A percentile compares a stretch with the other conserved stretches of the same genome.
Conservation (phyloP, 129 eudicot species). For the Saussurea involucrata region DNA sequence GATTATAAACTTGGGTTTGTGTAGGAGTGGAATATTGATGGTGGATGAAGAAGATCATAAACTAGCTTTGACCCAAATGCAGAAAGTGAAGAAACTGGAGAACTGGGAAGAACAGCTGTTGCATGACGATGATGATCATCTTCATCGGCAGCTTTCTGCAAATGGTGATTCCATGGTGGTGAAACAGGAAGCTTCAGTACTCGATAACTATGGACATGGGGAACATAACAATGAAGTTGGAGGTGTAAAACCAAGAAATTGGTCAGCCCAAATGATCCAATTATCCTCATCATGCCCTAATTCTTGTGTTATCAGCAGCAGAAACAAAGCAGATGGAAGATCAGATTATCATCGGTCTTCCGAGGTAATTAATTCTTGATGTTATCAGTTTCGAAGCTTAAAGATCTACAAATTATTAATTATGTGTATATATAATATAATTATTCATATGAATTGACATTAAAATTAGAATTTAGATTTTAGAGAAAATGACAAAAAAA, state of each 20-base stretch:
- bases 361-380: neutral
- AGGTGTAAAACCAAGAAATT: neutral
- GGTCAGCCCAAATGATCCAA: neutral
- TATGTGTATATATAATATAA: too few species aligned
- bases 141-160: neutral
- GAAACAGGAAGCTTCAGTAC: neutral
- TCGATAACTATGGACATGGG: neutral
- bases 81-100: neutral
- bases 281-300: neutral
- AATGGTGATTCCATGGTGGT: neutral
- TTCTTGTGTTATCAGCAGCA: neutral
- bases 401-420: too few species aligned
- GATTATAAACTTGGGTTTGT: neutral
- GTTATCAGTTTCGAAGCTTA: neutral
- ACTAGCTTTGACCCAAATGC: neutral
- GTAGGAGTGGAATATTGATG: neutral
- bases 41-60: neutral
- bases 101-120: neutral
- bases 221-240: neutral
- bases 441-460: too few species aligned
- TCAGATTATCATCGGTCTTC: neutral
- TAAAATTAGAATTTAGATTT: too few species aligned
- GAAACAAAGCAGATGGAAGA: neutral
- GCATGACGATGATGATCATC: neutral
- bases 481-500: too few species aligned